Conservation (phyloP, 1,139 yeast genomes). For the Scheffersomyces illinoinensis region DNA sequence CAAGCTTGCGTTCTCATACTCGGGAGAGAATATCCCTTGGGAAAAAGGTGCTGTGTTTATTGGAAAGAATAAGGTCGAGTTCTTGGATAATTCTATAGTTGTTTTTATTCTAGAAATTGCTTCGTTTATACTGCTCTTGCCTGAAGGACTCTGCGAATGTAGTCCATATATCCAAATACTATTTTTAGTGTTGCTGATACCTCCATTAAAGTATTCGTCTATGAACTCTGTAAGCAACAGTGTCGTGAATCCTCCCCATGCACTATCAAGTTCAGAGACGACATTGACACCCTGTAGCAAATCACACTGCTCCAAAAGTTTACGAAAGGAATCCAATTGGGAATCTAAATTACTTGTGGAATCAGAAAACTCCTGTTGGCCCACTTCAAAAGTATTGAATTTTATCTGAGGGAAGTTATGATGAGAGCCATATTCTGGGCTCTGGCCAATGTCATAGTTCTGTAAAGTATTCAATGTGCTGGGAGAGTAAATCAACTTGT, state of each 20-base stretch:
- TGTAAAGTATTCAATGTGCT: conserved; percentile 51
- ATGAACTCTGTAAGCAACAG: conserved; percentile 52
- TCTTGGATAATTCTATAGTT: conserved; percentile 42
- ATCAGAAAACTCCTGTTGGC: conserved; percentile 30
- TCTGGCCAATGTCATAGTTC: conserved; percentile 49
- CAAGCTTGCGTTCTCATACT: conserved; percentile 20
- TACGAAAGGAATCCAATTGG: conserved; percentile 60
- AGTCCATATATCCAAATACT: conserved; percentile 45
- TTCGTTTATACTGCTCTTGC: conserved; percentile 3
- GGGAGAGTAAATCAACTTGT: conserved; percentile 69
- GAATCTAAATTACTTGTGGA: conserved; percentile 39
- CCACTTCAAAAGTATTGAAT: conserved; percentile 29
- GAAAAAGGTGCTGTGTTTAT: conserved; percentile 17
- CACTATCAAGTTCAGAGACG: conserved; percentile 66
- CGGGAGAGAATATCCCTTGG: conserved; percentile 3
- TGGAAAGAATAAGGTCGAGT: conserved; percentile 55
- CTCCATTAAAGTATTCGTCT: conserved; percentile 74
- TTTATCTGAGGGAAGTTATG: conserved; percentile 28
- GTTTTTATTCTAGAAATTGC: conserved; percentile 47
- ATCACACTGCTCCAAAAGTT: conserved; percentile 76
- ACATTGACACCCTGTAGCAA: conserved; percentile 68
- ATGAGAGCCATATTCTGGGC: conserved; percentile 21
- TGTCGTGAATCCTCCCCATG: conserved; percentile 82
- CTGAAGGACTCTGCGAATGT: neutral
- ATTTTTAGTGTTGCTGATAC: conserved; percentile 35